Base-by-base conservation (phyloP, 305 asterid genomes). In the Fraxinus greggii region DNA sequence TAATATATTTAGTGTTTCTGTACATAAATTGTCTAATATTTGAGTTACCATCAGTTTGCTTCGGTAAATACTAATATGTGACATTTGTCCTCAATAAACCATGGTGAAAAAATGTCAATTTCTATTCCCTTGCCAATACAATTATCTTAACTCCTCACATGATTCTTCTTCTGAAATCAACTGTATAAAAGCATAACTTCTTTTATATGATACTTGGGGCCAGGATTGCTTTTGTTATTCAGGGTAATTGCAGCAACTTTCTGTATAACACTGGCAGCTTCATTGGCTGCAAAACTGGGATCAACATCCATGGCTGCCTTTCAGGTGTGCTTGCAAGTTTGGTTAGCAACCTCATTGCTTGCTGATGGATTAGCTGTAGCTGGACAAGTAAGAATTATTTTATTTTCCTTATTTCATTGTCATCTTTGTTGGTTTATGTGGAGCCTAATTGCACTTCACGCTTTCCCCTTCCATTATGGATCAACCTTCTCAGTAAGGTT, bases 291-390 rank as follows among this genome's bases (percentile, higher is more conserved):
- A 59, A 87, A 81, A 75, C 83, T 80, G 7, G 90, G 90, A 69
- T 76, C 90, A 10, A 70, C 79, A 5, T 38, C 81, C 45, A 82
- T 86, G 87, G 87, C 87, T 36, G 86, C 89, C 51, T 88, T 86
- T 48, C 90, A 88, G 78, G 80, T 82, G 73, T 82, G 90, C 82
- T 79, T 88, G 83, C 90, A 88, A 75, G 85, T 88, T 84, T 86
- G 89, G 90, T 48, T 86, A 76, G 90, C 89, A 31, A 80, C 87
- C 51, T 85, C 90, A 5, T 72, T 88, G 69, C 89, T 85, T 74
- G 86, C 89, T 15, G 89, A 88, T 76, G 89, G 89, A 26, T 86
- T 88, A 45, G 90, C 89, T 69, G 90, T 88, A 56, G 89, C 90
- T 48, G 86, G 83, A 48, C 90, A 88, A 59, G 90, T 85, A 79